Evolutionary conservation across 2,329 filamentous ascomycete species (phyloP).

Genomic region (Cordyceps cicadae): DNA sequence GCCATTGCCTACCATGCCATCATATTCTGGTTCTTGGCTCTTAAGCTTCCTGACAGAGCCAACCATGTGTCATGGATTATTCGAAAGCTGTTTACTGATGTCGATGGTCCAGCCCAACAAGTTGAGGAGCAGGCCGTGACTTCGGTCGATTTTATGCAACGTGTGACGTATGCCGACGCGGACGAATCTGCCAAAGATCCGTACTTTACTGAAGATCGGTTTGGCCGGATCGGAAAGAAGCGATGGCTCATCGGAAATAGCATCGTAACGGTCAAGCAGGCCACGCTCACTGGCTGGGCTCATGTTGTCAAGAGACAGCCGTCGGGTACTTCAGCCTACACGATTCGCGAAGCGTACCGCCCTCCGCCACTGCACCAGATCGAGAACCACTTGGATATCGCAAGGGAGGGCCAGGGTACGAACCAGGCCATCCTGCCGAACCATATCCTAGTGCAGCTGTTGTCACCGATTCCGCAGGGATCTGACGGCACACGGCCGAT

Average conservation of each 20-base stretch:
- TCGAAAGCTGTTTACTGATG: constrained; percentile 74
- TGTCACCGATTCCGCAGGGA: constrained; percentile 53
- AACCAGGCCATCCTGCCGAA: constrained; percentile 61
- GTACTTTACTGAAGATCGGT: constrained; percentile 55
- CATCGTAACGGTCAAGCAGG: constrained; percentile 66
- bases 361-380: constrained; percentile 50
- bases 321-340: constrained; percentile 55
- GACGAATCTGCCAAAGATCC: constrained; percentile 64
- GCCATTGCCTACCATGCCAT: constrained; percentile 92
- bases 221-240: constrained; percentile 58
- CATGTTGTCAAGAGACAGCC: constrained; percentile 64
- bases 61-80: constrained; percentile 86
- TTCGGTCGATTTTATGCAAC: constrained; percentile 90
- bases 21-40: constrained; percentile 89
- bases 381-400: constrained; percentile 37
- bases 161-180: constrained; percentile 76
- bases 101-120: constrained; percentile 57
- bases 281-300: constrained; percentile 56
- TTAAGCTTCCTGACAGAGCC: constrained; percentile 75
- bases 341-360: constrained; percentile 50
- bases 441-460: constrained; percentile 62
- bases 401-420: constrained; percentile 43
- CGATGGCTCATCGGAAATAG: constrained; percentile 67
- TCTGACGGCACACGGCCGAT: constrained; percentile 60
- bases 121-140: constrained; percentile 90